Evolutionary conservation across 768 basidiomycete species (phyloP), one percentile per base, ranked within the genome.

Genomic region (Cubamyces lactineus): DNA sequence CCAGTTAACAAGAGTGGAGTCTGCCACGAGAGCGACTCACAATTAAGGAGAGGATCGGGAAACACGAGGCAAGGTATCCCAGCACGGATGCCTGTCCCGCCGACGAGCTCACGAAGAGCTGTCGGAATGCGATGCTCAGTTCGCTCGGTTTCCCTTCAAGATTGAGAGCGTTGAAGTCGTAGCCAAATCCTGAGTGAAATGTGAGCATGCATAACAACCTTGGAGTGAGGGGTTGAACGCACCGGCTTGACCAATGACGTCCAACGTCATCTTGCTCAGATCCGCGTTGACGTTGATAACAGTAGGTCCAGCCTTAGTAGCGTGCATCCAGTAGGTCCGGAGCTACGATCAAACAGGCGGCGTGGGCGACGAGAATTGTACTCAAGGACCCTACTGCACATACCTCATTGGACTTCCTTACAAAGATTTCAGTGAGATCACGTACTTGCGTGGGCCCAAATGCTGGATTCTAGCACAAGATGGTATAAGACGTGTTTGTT

Each of bases 381-480:
- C 11, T 9, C 11, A 12, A 12, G 30, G 21, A 52, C 12, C 3
- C 13, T 9, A 5, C 13, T 4, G 15, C 1, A 17, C 48, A 30
- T 66, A 84, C 86, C 70, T 82, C 71, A 0, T 78, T 66, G 0
- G 87, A 73, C 69, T 87, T 88, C 4, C 80, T 78, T 1, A 86
- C 64, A 60, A 89, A 88, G 9, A 84, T 82, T 11, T 76, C 77
- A 0, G 84, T 84, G 12, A 88, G 67, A 42, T 82, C 82, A 3
- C 86, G 76, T 28, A 89, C 78, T 67, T 88, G 86, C 1, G 78
- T 72, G 1, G 79, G 77, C 1, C 87, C 85, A 66, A 90, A 90
- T 0, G 87, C 86, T 15, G 87, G 87, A 63, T 88, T 89, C 87
- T 80, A 40, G 15, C 1, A 1, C 1, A 11, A 1, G 5, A 17